Base-by-base conservation (phyloP, 2,329 filamentous ascomycete species). In the Aspergillus sp. region DNA sequence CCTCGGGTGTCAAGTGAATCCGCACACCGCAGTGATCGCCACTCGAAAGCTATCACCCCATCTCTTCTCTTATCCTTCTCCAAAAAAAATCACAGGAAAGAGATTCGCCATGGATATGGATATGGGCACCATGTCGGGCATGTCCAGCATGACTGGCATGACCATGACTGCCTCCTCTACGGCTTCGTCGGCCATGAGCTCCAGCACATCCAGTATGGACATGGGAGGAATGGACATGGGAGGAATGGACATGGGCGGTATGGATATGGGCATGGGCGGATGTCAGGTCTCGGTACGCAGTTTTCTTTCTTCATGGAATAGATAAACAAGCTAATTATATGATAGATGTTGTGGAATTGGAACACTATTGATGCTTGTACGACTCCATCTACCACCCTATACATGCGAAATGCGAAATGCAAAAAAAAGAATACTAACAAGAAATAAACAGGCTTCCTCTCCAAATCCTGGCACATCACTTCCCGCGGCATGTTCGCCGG, bases 401-500 rank as follows among this genome's bases (percentile, higher is more conserved):
- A 38, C 7, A n/a, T 12, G 10, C 27, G 32, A 33, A 34, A 37
- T 6, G 27, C 32, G 13, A 36, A 19, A 7, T 10, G 10, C 34
- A 43, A 33, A 13, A 29, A 39, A n/a, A 32, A 39, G 11, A 32
- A 37, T 31, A 12, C 27, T 44, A 11, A 12, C 32, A 29, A 29
- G 4, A 28, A 11, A 12, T 7, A 29, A 38, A n/a, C 33, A 72
- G 69, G 82, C 67, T 91, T 93, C 74, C 76, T 93, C 58, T 69
- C 84, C 26, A 55, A 62, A 6, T 73, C 75, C 19, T 93, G 88
- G 87, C 82, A 82, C 58, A 78, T 91, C 62, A 82, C 71, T 11
- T 84, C 82, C 26, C 68, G 65, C 3, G 82, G 77, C 62, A 85
- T 85, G 76, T 91, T 94, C 60, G 87, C 85, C 38, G 87, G 84